Evolutionary conservation across 2,329 filamentous ascomycete genomes (phyloP), one percentile per base, ranked within the genome.

Genomic region (Cordyceps tenuipes): DNA sequence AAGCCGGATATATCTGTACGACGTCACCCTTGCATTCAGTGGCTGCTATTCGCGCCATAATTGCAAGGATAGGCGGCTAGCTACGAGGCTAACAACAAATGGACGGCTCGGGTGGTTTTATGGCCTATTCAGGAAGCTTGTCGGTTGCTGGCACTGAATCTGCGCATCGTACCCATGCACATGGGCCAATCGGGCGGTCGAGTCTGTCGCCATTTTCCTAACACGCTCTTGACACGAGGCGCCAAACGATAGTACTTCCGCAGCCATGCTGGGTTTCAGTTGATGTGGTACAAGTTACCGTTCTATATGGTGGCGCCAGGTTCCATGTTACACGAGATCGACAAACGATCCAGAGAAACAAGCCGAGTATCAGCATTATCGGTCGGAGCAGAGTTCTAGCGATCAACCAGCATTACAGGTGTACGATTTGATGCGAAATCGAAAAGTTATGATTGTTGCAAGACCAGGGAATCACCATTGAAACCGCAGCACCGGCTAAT

Each of bases 11-110:
- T 47, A 58, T 50, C 56, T 51, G 36, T 58, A 23, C 47, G 48
- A 58, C 47, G 36, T 34, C 56, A 58, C 44, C 34, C 36, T 23
- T 26, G 47, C 21, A 26, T 39, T 9, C 56, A 49, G 56, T 58
- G 56, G 47, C 23, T 44, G 47, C 21, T 36, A 44, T 51, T 51
- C 21, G 36, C 34, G 23, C 36, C 56, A 44, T 48, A 12, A 21
- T 34, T 43, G 56, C 56, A 58, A 58, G 56, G 56, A 58, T 58
- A 51, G 9, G 51, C 56, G 47, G 47, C 36, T 23, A 43, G 21
- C 47, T 51, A 58, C 17, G 3, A 21, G 21, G 47, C 56, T 58
- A 34, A 17, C 46, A 58, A 5, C 12, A 31, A 31, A 12, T 10
- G 19, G 34, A 9, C 31, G 12, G 10, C 17, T 44, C 34, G 8